Base-by-base conservation (phyloP, 2,329 filamentous ascomycete species). In the Mycosphaerella sp. region DNA sequence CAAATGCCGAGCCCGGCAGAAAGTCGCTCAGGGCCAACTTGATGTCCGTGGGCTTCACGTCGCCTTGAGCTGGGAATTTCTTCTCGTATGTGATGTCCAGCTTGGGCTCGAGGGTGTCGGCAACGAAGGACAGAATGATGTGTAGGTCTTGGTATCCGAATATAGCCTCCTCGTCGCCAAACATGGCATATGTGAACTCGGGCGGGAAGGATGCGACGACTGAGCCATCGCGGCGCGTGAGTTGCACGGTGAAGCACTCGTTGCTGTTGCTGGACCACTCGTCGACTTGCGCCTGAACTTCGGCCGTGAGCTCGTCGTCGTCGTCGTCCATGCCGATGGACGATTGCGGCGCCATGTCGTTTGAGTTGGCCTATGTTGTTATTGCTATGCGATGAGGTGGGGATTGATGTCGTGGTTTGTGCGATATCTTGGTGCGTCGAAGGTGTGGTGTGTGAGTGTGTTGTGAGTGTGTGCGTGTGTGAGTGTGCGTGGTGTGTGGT, bases 161-260 rank as follows among this genome's bases (percentile, higher is more conserved):
- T 58, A 97, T 91, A 27, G 79, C 80, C 70, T 98, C 89, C 7
- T 93, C 85, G n/a, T 97, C 86, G 63, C 89, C 89, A 61, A 97
- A 96, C 57, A 98, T 86, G 1, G 88, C 76, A 69, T 97, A 95
- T 14, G 91, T 96, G 68, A 90, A 94, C 64, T 81, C 80, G 0
- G 93, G 94, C 54, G 87, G 78, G 69, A 98, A 97, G 4, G 60
- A 44, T 7, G 54, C 49, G 10, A 50, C 49, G 34, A 75, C 74
- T 6, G 70, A 70, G 14, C 73, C 68, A 5, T 73, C 70, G 9
- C 79, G 74, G 36, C 73, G 72, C 14, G 80, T 71, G 32, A 87
- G 75, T 46, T 79, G 80, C 62, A 89, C 76, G 47, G 72, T 74
- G 60, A 86, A 67, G 50, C 81, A 81, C 60, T 85, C 78, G 60